These are phyloP conservation scores for Fraxinus greggii DNA, from an alignment of 305 asterid species.

Conservation along the genomic window DNA sequence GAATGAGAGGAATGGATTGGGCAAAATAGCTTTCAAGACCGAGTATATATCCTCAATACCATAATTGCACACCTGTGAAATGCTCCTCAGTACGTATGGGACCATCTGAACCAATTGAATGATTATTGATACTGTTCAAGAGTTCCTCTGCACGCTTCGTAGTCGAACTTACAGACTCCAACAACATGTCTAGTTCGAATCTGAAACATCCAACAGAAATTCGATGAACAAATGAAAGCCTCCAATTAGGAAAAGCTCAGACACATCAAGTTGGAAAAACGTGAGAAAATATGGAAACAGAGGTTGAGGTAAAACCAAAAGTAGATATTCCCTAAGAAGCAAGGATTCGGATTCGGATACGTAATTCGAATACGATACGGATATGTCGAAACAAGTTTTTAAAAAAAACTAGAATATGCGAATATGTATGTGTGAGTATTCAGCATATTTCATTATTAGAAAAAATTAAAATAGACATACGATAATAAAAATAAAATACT, in stretches of 20 bases:
- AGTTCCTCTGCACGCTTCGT: slow-evolving; percentile 86
- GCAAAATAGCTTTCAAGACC: slow-evolving; percentile 12
- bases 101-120: slow-evolving; percentile 55
- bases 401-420: background rate
- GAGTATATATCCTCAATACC: slow-evolving; percentile 13
- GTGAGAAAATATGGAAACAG: slow-evolving; percentile 6
- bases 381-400: background rate
- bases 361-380: background rate
- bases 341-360: background rate
- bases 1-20: slow-evolving; percentile 6
- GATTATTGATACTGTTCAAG: slow-evolving; percentile 59
- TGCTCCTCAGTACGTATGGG: slow-evolving; percentile 72
- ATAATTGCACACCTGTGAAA: slow-evolving; percentile 66
- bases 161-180: slow-evolving; percentile 88
- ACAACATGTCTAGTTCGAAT: slow-evolving; percentile 95
- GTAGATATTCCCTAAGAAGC: background rate
- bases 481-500: background rate
- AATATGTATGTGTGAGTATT: background rate
- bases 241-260: slow-evolving; percentile 11
- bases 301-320: background rate
- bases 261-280: background rate
- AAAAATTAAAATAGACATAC: background rate
- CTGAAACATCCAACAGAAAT: slow-evolving; percentile 44
- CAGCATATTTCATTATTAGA: background rate
- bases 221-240: background rate